Percentiles rank a stretch among this genome's conserved stretches.
These are phyloP conservation scores for Salix udensis DNA, from an alignment of 345 rosid genomes.

Conservation along the genomic window DNA sequence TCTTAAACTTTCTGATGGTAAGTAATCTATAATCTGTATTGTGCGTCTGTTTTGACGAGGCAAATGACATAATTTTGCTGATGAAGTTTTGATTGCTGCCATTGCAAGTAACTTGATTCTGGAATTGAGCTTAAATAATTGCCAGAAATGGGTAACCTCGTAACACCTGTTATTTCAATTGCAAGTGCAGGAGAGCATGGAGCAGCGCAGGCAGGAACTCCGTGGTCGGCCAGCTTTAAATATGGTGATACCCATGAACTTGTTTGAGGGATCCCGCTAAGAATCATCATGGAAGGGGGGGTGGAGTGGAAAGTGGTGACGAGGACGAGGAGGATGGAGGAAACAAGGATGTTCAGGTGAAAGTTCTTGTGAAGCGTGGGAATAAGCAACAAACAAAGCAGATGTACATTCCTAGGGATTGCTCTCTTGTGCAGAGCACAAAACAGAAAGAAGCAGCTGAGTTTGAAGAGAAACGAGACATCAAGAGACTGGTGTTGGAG, in stretches of 20 bases:
- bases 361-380: constrained; percentile 94
- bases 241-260: constrained; percentile 89
- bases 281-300: constrained; percentile 74
- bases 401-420: constrained; percentile 87
- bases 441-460: constrained; percentile 99
- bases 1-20: neutral
- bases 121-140: no score
- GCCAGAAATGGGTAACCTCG: neutral
- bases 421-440: constrained; percentile 83
- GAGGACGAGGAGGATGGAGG: constrained; percentile 76
- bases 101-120: neutral
- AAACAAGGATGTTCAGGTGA: constrained; percentile 83
- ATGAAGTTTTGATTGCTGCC: neutral
- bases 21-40: neutral
- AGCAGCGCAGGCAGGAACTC: constrained; percentile 84
- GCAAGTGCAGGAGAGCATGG: constrained; percentile 87
- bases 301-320: constrained; percentile 76
- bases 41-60: neutral
- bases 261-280: constrained; percentile 83
- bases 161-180: constrained; percentile 3
- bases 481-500: constrained; percentile 91
- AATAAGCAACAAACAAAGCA: constrained; percentile 94
- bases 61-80: neutral
- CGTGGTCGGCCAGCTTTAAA: constrained; percentile 81
- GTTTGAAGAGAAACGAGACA: constrained; percentile 94